Base-by-base conservation (phyloP, 2,329 filamentous ascomycete species). In the Tothia fuscella region DNA sequence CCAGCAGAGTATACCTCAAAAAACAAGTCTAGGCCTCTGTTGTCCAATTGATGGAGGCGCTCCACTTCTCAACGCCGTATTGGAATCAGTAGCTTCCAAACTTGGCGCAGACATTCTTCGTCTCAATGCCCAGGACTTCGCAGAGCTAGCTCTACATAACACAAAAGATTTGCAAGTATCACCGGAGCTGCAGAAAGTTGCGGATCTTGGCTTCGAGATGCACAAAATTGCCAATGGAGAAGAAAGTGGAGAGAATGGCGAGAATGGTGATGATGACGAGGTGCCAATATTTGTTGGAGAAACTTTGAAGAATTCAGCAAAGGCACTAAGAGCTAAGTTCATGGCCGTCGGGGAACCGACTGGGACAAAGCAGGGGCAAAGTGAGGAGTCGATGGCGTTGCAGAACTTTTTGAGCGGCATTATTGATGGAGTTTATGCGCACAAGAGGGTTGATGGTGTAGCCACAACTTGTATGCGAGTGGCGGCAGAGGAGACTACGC, bases 41-140 rank as follows among this genome's bases (percentile, higher is more conserved):
- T 78, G 76, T 47, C 74, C 76, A 2, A 66, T 68, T 20, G 65
- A 71, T 31, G 70, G 72, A 35, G 71, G 66, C 29, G 72, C 67
- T 42, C 56, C 58, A 35, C 68, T 72, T 47, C 59, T 84, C 26
- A 70, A 79, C 47, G 59, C 64, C 3, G 63, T 83, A n/a, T 72
- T 88, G 2, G 68, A 74, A 45, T 69, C 74, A 38, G 63, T 81
- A 32, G 81, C 82, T 1, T 62, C 64, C 10, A 68, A 76, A 25
- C 62, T 82, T 5, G 64, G 63, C 5, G 79, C 82, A 3, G 77
- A 89, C 49, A 53, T 89, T 3, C 62, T 91, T 24, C 70, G 74
- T 16, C 55, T 93, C 9, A 74, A 79, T 52, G 76, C 83, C 1
- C 72, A 78, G 47, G 79, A 82, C 52, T 62, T 93, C 41, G 80